Base-by-base conservation (phyloP, 2,329 filamentous ascomycete genomes). In the Ophiognomonia clavigignenti-juglandacearum region DNA sequence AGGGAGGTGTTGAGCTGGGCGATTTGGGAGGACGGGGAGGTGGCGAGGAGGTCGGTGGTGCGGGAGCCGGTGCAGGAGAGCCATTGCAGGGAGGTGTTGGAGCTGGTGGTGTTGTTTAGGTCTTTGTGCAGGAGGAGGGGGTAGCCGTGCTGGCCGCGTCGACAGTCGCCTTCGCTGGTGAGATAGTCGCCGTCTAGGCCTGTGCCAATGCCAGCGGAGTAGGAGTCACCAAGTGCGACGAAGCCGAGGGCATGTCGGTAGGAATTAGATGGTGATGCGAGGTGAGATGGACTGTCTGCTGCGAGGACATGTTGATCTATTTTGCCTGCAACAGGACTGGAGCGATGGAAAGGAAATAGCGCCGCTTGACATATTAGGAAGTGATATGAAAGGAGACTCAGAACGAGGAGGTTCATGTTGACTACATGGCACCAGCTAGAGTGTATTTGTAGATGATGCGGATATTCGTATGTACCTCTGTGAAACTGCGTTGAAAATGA, bases 171-270 rank as follows among this genome's bases (percentile, higher is more conserved):
- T 19, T 51, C 49, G 8, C 39, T 10, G 19, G 38, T 24, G 11
- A 51, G 39, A 47, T 72, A 68, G 13, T 60, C 59, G 32, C 62
- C 66, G 34, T 70, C 64, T 36, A 68, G 45, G 36, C 64, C 64
- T 4, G 72, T 74, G 44, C 71, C 72, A 47, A 74, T 74, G 26
- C 71, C 71, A 4, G 71, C 70, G 39, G 67, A 70, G 54, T 74
- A 75, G 6, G 70, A 73, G 52, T 75, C 70, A 7, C 70, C 70
- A 11, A 73, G 58, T 9, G 70, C 67, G 47, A 65, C 63, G 54
- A 73, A 72, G 43, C 68, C 67, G 6, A 55, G 34, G 24, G 50
- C 34, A 14, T 36, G 48, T 9, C 34, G 34, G 38, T 35, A 39
- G 9, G 35, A 26, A 4, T 16, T 6, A 6, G 39, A 20, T n/a